phyloP scores from a whole-genome alignment of 2,329 filamentous ascomycete species.

The Penicillium sp. region DNA sequence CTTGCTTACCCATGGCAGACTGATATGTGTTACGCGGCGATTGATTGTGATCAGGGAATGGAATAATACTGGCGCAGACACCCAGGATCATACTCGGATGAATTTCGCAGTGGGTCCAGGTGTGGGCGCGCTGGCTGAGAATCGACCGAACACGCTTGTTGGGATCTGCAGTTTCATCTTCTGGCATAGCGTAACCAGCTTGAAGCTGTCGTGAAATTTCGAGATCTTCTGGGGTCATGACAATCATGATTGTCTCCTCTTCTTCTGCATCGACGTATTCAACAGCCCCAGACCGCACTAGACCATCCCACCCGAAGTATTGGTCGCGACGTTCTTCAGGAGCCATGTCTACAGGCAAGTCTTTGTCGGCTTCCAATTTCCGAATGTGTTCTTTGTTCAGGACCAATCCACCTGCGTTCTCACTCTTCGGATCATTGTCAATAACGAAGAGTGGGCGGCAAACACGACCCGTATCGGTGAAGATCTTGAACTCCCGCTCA shows the following conservation, averaged over 20 bases:
- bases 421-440: slow-evolving; percentile 73
- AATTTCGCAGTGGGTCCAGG: slow-evolving; percentile 98
- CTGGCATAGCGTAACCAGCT: slow-evolving; percentile 57
- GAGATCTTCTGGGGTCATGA: slow-evolving; percentile 95
- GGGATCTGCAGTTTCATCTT: slow-evolving; percentile 65
- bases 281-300: slow-evolving; percentile 79
- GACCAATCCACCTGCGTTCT: slow-evolving; percentile 71
- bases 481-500: slow-evolving; percentile 97
- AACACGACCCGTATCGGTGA: slow-evolving; percentile 92
- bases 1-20: slow-evolving; percentile 99
- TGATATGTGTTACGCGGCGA: slow-evolving; percentile 99
- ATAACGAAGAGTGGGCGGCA: slow-evolving; percentile 92
- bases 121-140: slow-evolving; percentile 80
- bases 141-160: slow-evolving; percentile 85
- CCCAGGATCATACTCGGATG: slow-evolving; percentile 98
- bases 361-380: slow-evolving; percentile 69
- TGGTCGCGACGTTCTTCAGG: slow-evolving; percentile 55
- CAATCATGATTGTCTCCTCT: slow-evolving; percentile 98
- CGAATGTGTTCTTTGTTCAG: slow-evolving; percentile 80
- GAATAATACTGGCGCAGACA: slow-evolving; percentile 98
- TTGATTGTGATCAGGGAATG: slow-evolving; percentile 97
- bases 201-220: slow-evolving; percentile 71
- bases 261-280: slow-evolving; percentile 98
- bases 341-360: slow-evolving; percentile 58
- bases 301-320: slow-evolving; percentile 82